Conservation (phyloP, 164 flowering plant species). For the Taxillus chinensis region DNA sequence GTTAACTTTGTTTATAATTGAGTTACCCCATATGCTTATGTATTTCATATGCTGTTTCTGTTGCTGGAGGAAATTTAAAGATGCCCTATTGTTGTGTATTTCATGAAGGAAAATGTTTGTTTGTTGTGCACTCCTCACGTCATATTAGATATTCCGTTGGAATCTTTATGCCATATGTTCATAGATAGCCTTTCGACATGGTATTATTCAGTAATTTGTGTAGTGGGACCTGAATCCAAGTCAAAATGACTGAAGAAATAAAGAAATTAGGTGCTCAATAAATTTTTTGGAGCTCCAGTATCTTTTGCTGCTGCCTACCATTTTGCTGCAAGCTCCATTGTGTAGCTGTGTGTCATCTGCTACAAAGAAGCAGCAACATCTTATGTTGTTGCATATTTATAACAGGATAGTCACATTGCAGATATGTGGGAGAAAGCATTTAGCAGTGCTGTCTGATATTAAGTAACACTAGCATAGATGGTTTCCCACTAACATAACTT, state of each 20-base stretch:
- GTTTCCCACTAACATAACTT: too few relatives aligned
- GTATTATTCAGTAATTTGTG: not conserved
- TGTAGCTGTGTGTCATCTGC: not conserved
- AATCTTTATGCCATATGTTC: not conserved
- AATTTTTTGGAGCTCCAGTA: too few relatives aligned
- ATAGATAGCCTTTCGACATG: too few relatives aligned
- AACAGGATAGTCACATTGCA: too few relatives aligned
- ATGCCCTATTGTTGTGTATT: too few relatives aligned
- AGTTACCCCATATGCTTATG: not conserved
- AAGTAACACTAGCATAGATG: too few relatives aligned
- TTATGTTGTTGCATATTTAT: too few relatives aligned
- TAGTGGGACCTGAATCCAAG: not conserved
- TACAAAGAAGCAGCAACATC: too few relatives aligned
- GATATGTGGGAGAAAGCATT: too few relatives aligned
- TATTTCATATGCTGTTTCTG: not conserved
- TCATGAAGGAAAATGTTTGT: not conserved
- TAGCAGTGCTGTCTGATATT: too few relatives aligned
- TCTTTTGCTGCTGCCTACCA: not conserved
- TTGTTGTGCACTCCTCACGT: not conserved
- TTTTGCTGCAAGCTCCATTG: not conserved
- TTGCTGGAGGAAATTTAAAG: not conserved
- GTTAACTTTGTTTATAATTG: not conserved
- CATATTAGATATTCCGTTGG: not conserved
- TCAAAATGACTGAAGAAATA: not conserved
- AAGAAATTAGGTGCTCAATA: too few relatives aligned